These are phyloP conservation scores for Euphorbia pulcherrima DNA, from an alignment of 345 rosid species.

Conservation along the genomic window DNA sequence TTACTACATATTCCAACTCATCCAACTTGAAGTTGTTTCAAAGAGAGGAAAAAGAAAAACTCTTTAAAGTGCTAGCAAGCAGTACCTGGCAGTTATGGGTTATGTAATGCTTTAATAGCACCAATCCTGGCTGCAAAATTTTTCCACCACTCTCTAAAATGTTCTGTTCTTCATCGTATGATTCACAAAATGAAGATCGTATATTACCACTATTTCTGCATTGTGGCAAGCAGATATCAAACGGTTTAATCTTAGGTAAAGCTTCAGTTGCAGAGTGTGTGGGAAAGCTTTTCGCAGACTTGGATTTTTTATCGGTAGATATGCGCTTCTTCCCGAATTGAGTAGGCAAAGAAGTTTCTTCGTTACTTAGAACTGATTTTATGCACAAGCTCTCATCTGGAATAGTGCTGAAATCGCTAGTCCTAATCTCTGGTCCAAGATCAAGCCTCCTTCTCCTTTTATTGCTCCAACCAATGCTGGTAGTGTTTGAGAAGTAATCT, in stretches of 20 bases:
- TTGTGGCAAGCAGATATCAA: conserved; percentile 27
- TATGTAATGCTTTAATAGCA: conserved; percentile 43
- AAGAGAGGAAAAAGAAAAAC: background rate
- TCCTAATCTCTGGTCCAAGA: conserved; percentile 9
- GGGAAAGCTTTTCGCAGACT: background rate
- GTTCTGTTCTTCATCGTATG: background rate
- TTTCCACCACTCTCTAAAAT: conserved; percentile 6
- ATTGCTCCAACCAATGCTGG: background rate
- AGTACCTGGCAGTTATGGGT: conserved; percentile 36
- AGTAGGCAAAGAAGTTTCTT: conserved; percentile 6
- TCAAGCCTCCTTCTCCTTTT: conserved; percentile 19
- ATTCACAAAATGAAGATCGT: background rate
- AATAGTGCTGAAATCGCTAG: background rate
- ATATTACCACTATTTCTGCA: background rate
- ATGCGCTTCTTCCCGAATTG: conserved; percentile 10
- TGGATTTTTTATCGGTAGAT: background rate
- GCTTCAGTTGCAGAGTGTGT: background rate
- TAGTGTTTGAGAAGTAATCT: background rate
- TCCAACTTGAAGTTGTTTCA: background rate
- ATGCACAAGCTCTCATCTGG: background rate
- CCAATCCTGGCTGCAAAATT: conserved; percentile 54
- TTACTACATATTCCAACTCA: background rate
- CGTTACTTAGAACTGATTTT: background rate
- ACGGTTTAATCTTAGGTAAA: conserved; percentile 18
- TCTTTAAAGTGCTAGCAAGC: background rate